A percentile compares a stretch with the other conserved stretches of the same genome.
Evolutionary conservation across 2,329 filamentous ascomycete genomes (phyloP).

Genomic region (Diaporthe sp.): DNA sequence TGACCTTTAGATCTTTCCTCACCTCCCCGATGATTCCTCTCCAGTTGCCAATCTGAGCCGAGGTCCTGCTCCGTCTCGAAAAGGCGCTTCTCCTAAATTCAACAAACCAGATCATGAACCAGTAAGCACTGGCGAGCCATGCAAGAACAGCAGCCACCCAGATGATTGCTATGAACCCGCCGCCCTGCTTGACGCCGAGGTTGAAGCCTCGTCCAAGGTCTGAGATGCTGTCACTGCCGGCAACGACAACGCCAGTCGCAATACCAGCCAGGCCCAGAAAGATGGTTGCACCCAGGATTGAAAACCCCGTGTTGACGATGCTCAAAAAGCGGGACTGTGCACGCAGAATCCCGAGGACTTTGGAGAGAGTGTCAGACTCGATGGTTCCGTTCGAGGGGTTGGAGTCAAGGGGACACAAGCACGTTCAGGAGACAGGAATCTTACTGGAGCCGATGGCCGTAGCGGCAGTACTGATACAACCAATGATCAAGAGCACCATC

Average conservation of each 20-base stretch:
- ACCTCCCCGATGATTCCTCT: conserved; percentile 45
- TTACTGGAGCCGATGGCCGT: conserved; percentile 41
- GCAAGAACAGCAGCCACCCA: conserved; percentile 44
- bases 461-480: conserved; percentile 38
- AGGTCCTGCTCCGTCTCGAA: conserved; percentile 43
- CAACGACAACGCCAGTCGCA: conserved; percentile 41
- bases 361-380: neutral
- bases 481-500: conserved; percentile 44
- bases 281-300: conserved; percentile 34
- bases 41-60: conserved; percentile 45
- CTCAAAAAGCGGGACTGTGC: conserved; percentile 40
- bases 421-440: neutral
- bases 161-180: conserved; percentile 42
- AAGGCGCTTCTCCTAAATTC: conserved; percentile 44
- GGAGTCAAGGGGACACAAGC: too few relatives aligned
- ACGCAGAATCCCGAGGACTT: conserved; percentile 40
- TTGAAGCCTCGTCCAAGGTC: conserved; percentile 39
- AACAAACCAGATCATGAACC: conserved; percentile 47
- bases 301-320: conserved; percentile 38
- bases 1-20: conserved; percentile 42
- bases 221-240: conserved; percentile 35
- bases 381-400: neutral
- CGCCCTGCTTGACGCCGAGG: conserved; percentile 40
- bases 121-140: conserved; percentile 38
- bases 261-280: conserved; percentile 41